Conservation (phyloP, 2,329 filamentous ascomycete genomes). For the Fusarium newnesense region DNA sequence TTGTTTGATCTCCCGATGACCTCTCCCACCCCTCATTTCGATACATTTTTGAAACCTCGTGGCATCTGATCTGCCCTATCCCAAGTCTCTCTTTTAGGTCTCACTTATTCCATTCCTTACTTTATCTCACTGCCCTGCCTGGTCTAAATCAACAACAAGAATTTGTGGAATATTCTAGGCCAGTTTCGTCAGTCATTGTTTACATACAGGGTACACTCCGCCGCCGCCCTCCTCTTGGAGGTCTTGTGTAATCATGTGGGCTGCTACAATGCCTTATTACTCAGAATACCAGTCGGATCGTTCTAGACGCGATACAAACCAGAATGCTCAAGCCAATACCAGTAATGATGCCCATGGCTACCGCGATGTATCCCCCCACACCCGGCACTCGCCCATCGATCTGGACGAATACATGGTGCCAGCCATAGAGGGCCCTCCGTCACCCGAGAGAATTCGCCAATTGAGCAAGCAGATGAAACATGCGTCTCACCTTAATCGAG, state of each 20-base stretch:
- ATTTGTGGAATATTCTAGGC: slow-evolving; percentile 39
- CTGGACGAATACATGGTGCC: slow-evolving; percentile 63
- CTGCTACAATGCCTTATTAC: slow-evolving; percentile 41
- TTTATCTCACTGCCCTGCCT: background rate
- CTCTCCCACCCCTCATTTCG: slow-evolving; percentile 28
- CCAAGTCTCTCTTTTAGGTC: slow-evolving; percentile 17
- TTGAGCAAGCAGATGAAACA: slow-evolving; percentile 69
- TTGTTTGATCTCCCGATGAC: slow-evolving; percentile 22
- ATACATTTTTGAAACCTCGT: slow-evolving; percentile 31
- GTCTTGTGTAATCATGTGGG: slow-evolving; percentile 41
- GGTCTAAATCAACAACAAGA: slow-evolving; percentile 14
- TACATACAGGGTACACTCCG: slow-evolving; percentile 45
- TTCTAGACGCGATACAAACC: slow-evolving; percentile 31
- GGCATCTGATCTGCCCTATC: slow-evolving; percentile 8
- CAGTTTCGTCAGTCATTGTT: slow-evolving; percentile 23
- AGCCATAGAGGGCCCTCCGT: slow-evolving; percentile 69
- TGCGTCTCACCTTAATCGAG: slow-evolving; percentile 55
- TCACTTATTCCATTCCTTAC: slow-evolving; percentile 18
- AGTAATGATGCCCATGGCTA: slow-evolving; percentile 20
- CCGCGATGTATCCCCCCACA: slow-evolving; percentile 25
- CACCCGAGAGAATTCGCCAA: slow-evolving; percentile 67
- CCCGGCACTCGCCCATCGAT: slow-evolving; percentile 36
- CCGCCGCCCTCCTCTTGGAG: slow-evolving; percentile 44
- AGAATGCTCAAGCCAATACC: slow-evolving; percentile 22
- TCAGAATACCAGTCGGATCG: slow-evolving; percentile 41